These are phyloP conservation scores for Macrophomina tecta DNA, from an alignment of 2,329 filamentous ascomycete species.

Conservation along the genomic window DNA sequence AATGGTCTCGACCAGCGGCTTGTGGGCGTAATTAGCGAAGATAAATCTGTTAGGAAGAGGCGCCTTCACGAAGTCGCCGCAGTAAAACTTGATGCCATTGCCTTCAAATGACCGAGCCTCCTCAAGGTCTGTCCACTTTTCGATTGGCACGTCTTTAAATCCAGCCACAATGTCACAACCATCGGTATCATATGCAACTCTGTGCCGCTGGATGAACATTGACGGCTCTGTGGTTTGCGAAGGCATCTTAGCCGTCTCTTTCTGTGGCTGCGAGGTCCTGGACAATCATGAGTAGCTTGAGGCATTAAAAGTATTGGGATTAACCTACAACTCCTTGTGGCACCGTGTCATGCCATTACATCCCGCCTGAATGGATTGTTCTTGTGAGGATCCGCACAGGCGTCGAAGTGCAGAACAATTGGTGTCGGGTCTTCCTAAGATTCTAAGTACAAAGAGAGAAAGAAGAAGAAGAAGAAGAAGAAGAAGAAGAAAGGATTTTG, in stretches of 20 bases:
- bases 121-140: constrained; percentile 12
- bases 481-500: no score
- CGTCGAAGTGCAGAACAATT: no score
- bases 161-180: constrained; percentile 20
- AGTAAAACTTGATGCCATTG: neutral
- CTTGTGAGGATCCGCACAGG: no score
- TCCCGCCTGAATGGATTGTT: no score
- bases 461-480: no score
- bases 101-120: neutral
- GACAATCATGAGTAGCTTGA: no score
- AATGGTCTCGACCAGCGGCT: constrained; percentile 12
- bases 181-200: constrained; percentile 15
- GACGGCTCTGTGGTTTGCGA: neutral
- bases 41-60: constrained; percentile 21
- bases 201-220: constrained; percentile 18
- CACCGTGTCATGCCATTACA: no score
- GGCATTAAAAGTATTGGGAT: no score
- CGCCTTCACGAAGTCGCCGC: constrained; percentile 12
- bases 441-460: no score
- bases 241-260: neutral
- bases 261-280: neutral
- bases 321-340: no score
- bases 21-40: constrained; percentile 16
- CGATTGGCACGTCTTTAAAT: constrained; percentile 1
- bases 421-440: no score